Conservation (phyloP, 2,329 filamentous ascomycete genomes). For the Aspergillus transmontanensis region DNA sequence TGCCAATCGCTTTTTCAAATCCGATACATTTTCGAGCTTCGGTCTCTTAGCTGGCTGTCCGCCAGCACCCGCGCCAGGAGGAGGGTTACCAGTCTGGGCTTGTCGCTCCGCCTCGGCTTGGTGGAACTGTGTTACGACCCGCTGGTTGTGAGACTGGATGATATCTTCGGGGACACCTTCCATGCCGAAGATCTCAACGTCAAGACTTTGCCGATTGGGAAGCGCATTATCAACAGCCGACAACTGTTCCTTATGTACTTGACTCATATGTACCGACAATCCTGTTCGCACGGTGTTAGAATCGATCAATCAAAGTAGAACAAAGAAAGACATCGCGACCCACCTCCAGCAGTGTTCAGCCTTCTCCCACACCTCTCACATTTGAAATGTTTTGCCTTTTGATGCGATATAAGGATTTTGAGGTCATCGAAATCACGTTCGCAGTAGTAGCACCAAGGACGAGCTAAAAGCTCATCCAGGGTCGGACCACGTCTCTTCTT, state of each 20-base stretch:
- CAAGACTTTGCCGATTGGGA: slow-evolving; percentile 78
- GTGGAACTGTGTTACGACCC: slow-evolving; percentile 83
- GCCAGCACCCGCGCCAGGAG: slow-evolving; percentile 57
- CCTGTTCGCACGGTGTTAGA: slow-evolving; percentile 54
- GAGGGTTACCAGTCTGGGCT: slow-evolving; percentile 79
- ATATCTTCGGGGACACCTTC: slow-evolving; percentile 91
- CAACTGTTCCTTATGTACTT: slow-evolving; percentile 95
- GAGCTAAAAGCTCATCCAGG: slow-evolving; percentile 81
- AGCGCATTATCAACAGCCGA: slow-evolving; percentile 89
- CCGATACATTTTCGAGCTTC: slow-evolving; percentile 72
- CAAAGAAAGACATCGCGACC: slow-evolving; percentile 29
- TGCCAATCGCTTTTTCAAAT: slow-evolving; percentile 77
- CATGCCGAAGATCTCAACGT: slow-evolving; percentile 98
- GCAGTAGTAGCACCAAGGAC: slow-evolving; percentile 99
- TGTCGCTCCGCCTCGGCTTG: slow-evolving; percentile 81
- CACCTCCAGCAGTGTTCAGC: slow-evolving; percentile 92
- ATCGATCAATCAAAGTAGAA: neutral
- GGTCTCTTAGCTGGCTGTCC: slow-evolving; percentile 61
- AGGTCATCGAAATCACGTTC: slow-evolving; percentile 97
- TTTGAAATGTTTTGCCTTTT: slow-evolving; percentile 99
- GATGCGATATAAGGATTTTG: slow-evolving; percentile 94
- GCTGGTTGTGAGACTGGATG: slow-evolving; percentile 78
- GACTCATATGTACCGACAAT: slow-evolving; percentile 94
- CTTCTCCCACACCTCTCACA: slow-evolving; percentile 87
- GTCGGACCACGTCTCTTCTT: slow-evolving; percentile 90